Conservation (phyloP, 2,329 filamentous ascomycete species). For the Ambrosiella xylebori region DNA sequence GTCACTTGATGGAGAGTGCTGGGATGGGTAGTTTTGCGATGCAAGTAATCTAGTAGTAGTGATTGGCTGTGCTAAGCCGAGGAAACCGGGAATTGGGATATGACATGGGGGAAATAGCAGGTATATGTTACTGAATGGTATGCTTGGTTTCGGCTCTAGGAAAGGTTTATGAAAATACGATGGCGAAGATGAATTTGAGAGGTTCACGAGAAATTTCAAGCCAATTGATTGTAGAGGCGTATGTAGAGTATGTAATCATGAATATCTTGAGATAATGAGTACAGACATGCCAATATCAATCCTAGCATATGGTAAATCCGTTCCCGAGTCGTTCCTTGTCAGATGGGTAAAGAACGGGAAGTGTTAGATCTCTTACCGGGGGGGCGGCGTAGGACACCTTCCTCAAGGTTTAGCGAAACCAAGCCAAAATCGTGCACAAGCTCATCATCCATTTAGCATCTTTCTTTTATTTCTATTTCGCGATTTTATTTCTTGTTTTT, state of each 20-base stretch:
- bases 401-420: neutral
- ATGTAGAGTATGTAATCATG: neutral
- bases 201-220: neutral
- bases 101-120: neutral
- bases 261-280: neutral
- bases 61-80: slow-evolving; percentile 12
- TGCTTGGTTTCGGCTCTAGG: slow-evolving; percentile 11
- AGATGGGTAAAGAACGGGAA: neutral
- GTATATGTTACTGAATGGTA: neutral
- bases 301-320: neutral
- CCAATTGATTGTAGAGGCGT: neutral
- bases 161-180: slow-evolving; percentile 8
- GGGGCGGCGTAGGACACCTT: neutral
- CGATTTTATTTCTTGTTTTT: neutral
- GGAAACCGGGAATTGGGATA: slow-evolving; percentile 6
- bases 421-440: neutral
- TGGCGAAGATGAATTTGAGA: slow-evolving; percentile 11
- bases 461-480: neutral
- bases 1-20: neutral
- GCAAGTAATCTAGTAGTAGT: slow-evolving; percentile 10
- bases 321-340: slow-evolving; percentile 1
- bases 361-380: neutral
- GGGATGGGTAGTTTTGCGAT: slow-evolving; percentile 6
- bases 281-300: neutral
- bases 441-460: neutral